Conservation (phyloP, 78 protist genomes). For the Speleostelium caveatum region DNA sequence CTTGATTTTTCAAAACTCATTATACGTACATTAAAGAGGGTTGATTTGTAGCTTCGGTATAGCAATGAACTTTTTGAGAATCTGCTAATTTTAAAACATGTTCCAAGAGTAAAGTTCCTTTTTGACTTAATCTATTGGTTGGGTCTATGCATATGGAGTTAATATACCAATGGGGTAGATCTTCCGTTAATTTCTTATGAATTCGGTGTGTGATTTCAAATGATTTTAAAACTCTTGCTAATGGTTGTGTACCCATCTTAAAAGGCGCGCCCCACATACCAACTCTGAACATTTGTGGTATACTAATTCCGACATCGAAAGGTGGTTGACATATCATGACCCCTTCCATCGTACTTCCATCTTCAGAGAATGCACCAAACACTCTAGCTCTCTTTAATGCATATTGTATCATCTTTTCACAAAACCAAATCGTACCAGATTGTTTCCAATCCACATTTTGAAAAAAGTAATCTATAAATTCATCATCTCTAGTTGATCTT, state of each 20-base stretch:
- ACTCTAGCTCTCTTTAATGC: constrained; percentile 65
- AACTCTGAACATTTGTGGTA: constrained; percentile 33
- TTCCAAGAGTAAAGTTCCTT: constrained; percentile 13
- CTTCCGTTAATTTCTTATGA: not conserved
- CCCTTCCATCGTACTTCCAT: constrained; percentile 7
- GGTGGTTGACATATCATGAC: constrained; percentile 71
- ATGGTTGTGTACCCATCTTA: constrained; percentile 34
- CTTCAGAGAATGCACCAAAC: constrained; percentile 24
- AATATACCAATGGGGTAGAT: constrained; percentile 11
- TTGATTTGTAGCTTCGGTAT: constrained; percentile 38
- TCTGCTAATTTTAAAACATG: constrained; percentile 38
- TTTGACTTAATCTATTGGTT: not conserved
- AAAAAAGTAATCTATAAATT: constrained; percentile 53
- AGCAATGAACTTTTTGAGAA: constrained; percentile 37
- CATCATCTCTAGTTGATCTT: constrained; percentile 15
- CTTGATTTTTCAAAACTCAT: too few relatives aligned
- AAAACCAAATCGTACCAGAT: constrained; percentile 26
- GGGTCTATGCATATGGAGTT: constrained; percentile 22
- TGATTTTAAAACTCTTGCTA: constrained; percentile 16
- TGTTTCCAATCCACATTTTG: constrained; percentile 6
- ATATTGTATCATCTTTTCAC: constrained; percentile 41
- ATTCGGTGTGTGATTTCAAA: constrained; percentile 32
- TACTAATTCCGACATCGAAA: constrained; percentile 30
- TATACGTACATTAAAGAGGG: not conserved
- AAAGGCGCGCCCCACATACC: constrained; percentile 41